Base-by-base conservation (phyloP, 148 eudicot species). In the Cornus suecica region DNA sequence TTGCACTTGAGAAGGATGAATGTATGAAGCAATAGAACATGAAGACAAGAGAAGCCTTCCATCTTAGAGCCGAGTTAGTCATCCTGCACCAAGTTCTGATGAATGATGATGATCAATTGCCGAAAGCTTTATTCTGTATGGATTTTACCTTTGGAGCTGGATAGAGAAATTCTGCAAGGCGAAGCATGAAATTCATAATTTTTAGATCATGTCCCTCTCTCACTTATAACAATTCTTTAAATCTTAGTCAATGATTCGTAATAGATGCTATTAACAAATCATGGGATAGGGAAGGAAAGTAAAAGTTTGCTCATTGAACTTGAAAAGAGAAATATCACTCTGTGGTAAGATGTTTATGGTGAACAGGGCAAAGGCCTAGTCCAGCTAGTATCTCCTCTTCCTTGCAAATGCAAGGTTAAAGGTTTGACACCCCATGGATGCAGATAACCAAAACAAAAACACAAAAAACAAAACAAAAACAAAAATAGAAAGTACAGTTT, bases 11-110 rank as follows among this genome's bases (percentile, higher is more conserved):
- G 48, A 79, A 68, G 56, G 76, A 70, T 68, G 74, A 65, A 65
- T 76, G 78, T 8, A 85, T 54, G 77, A 83, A 48, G 81, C 85
- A 54, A 28, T 70, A 56, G 32, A 78, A 22, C 73, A 73, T 20
- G 71, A 77, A 66, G 70, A 70, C 5, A 54, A 25, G 69, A 60
- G 56, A 45, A 34, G 42, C 22, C 60, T 41, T 71, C 63, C 74
- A 23, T 18, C 37, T 68, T 68, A 68, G 16, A 37, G 48, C 58
- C 61, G 76, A 45, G 68, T 73, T 73, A 27, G n/a, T 51, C 25
- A 62, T 42, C 10, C 62, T n/a, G 62, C 20, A 26, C 77, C 62
- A 28, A 34, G 42, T 66, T 54, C 32, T 30, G 29, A 37, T 37
- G 42, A 37, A 31, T 70, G n/a, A 24, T 25, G 65, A 31, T 26